Percentiles rank a stretch among this genome's conserved stretches.
Evolutionary conservation across 805 yeast species (phyloP).

Genomic region (Gaillardinia entomophila): DNA sequence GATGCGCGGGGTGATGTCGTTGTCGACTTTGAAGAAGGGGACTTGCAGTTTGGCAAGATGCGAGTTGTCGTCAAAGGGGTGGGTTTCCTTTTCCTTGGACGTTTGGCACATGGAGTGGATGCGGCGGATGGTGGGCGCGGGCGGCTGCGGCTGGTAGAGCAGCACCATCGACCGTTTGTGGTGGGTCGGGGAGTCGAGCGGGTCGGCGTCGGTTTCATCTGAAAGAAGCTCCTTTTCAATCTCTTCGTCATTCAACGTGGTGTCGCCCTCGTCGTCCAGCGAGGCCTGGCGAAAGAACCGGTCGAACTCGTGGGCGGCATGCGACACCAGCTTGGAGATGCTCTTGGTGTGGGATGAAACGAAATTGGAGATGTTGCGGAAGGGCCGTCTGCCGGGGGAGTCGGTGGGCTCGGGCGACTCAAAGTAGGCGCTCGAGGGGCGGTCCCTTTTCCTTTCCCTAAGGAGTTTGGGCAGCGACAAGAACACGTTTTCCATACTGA

Average conservation of each 20-base stretch:
- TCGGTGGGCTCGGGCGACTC: constrained; percentile 29
- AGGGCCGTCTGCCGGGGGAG: constrained; percentile 16
- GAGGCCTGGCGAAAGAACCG: constrained; percentile 1
- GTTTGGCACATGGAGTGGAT: constrained; percentile 66
- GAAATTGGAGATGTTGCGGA: constrained; percentile 21
- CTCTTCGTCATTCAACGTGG: constrained; percentile 12
- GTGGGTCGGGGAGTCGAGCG: constrained; percentile 1
- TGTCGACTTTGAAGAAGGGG: constrained; percentile 23
- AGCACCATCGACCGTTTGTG: neutral
- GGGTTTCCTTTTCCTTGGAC: constrained; percentile 25
- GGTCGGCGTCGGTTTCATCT: neutral
- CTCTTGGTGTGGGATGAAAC: constrained; percentile 13
- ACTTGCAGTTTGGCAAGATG: constrained; percentile 23
- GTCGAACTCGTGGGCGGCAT: constrained; percentile 9
- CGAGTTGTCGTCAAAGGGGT: constrained; percentile 23
- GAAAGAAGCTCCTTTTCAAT: neutral
- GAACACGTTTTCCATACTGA: too few relatives aligned
- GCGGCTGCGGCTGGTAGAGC: constrained; percentile 16
- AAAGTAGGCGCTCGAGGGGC: constrained; percentile 31
- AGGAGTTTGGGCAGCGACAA: too few relatives aligned
- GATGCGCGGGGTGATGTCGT: constrained; percentile 69
- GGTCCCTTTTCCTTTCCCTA: constrained; percentile 10
- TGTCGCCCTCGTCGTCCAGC: constrained; percentile 9
- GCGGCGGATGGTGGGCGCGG: constrained; percentile 40
- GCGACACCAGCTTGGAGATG: constrained; percentile 14